Percentiles rank a stretch among this genome's conserved stretches.
These are phyloP conservation scores for Pleurotus platypus DNA, from an alignment of 768 basidiomycete genomes.

Conservation along the genomic window DNA sequence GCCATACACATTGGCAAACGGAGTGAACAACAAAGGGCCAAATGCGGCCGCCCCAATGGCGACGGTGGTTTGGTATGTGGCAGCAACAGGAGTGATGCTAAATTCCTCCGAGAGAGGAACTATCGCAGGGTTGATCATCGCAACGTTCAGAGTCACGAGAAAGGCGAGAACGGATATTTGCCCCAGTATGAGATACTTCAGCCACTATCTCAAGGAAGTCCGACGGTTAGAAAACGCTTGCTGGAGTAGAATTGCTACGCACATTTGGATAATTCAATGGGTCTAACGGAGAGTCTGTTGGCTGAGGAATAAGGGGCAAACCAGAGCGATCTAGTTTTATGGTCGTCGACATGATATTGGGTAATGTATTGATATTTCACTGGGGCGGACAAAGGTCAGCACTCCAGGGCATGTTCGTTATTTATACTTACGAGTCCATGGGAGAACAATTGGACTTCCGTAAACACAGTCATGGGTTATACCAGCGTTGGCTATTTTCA, in stretches of 20 bases:
- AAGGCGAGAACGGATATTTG: constrained; percentile 32
- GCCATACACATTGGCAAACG: constrained; percentile 38
- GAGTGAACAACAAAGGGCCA: constrained; percentile 34
- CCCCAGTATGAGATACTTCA: constrained; percentile 28
- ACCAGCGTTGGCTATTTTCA: no score
- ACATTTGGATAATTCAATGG: constrained; percentile 39
- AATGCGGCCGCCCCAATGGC: constrained; percentile 31
- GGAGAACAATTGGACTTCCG: no score
- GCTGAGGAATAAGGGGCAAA: constrained; percentile 40
- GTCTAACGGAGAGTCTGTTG: constrained; percentile 31
- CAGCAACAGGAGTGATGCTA: constrained; percentile 29
- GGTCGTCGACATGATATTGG: background rate
- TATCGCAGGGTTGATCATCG: constrained; percentile 35
- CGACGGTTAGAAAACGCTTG: background rate
- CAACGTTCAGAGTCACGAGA: constrained; percentile 33
- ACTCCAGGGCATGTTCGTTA: no score
- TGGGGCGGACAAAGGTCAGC: no score
- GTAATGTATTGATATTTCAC: no score
- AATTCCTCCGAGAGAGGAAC: constrained; percentile 34
- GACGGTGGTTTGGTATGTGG: constrained; percentile 37
- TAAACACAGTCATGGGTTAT: no score
- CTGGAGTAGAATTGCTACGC: background rate
- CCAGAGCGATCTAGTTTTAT: constrained; percentile 30
- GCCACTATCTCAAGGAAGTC: constrained; percentile 22
- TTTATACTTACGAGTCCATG: no score